These are phyloP conservation scores for Pouteria campechiana DNA, from an alignment of 179 eudicot genomes.

Conservation along the genomic window DNA sequence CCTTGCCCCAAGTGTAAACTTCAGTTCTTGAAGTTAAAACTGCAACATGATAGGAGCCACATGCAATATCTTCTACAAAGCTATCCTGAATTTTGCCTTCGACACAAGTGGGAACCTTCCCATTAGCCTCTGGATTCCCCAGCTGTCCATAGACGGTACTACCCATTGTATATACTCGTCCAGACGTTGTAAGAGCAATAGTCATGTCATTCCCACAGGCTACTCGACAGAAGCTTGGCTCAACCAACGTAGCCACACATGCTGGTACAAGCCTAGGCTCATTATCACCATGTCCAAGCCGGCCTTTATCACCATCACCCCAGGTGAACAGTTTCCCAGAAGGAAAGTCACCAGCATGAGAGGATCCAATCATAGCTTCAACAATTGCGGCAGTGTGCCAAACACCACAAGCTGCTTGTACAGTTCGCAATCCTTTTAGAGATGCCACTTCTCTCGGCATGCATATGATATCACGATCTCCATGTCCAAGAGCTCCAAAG, in stretches of 20 bases:
- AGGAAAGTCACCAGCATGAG: slow-evolving; percentile 20
- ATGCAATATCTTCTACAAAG: slow-evolving; percentile 68
- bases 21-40: slow-evolving; percentile 74
- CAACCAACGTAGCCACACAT: slow-evolving; percentile 28
- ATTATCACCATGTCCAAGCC: slow-evolving; percentile 82
- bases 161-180: slow-evolving; percentile 78
- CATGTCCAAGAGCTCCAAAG: slow-evolving; percentile 90
- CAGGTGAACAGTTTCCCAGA: slow-evolving; percentile 74
- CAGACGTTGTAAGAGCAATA: slow-evolving; percentile 53
- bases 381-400: slow-evolving; percentile 97
- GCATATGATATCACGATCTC: slow-evolving; percentile 41
- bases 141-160: slow-evolving; percentile 58
- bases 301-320: slow-evolving; percentile 89
- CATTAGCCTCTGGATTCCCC: slow-evolving; percentile 47
- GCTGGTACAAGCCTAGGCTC: slow-evolving; percentile 53
- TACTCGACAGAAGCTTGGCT: slow-evolving; percentile 38
- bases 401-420: slow-evolving; percentile 72
- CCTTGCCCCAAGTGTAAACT: slow-evolving; percentile 94
- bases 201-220: slow-evolving; percentile 75
- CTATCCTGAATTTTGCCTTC: slow-evolving; percentile 37
- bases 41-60: slow-evolving; percentile 85
- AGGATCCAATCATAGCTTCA: slow-evolving; percentile 22
- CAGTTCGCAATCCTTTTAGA: slow-evolving; percentile 43
- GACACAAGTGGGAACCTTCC: slow-evolving; percentile 38
- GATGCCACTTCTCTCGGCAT: slow-evolving; percentile 74